Evolutionary conservation across 2,329 filamentous ascomycete species (phyloP), one percentile per base, ranked within the genome.

Genomic region (Dryadomyces sulphureus): DNA sequence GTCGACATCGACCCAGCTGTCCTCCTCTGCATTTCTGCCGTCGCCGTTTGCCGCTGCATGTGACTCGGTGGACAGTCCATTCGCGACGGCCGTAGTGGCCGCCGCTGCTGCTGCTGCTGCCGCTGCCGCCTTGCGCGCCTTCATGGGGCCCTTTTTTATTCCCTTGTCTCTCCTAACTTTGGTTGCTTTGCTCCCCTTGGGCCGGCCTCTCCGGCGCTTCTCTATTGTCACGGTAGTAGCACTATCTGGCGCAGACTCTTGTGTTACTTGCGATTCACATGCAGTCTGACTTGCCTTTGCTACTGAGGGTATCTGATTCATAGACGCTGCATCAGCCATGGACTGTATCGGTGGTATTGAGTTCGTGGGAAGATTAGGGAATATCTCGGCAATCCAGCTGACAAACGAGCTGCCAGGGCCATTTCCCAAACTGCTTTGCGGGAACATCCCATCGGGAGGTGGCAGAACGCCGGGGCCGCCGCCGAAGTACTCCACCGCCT

Each of bases 371-470:
- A 60, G 58, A 32, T 61, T 64, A 17, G 76, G 76, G 49, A 81
- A 81, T 45, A 81, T 77, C 54, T 81, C 77, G 12, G 73, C 64
- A 39, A 80, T 60, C 76, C 77, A 81, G 19, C 73, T 70, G 25
- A 81, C 66, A 48, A 81, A 75, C 11, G 75, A 60, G 19, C 68
- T 67, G 1, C 77, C 77, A 1, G 69, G 62, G 3, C 77, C 76
- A 55, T 79, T 78, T 12, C 65, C 65, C 41, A 68, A 65, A 9
- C 66, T 68, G 52, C 77, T 80, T 22, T 66, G 62, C 2, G 77
- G 76, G 45, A 79, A 80, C 2, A 59, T 61, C 16, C 63, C 66
- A 51, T 70, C 64, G 24, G 66, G 58, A 0, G 68, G 65, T n/a
- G 70, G 67, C 7, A 71, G 70, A 5, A 68, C 70, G 24, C 69